Percentiles rank a stretch among this genome's conserved stretches.
phyloP scores from a whole-genome alignment of 2,329 filamentous ascomycete species.

The Zasmidium cellare region DNA sequence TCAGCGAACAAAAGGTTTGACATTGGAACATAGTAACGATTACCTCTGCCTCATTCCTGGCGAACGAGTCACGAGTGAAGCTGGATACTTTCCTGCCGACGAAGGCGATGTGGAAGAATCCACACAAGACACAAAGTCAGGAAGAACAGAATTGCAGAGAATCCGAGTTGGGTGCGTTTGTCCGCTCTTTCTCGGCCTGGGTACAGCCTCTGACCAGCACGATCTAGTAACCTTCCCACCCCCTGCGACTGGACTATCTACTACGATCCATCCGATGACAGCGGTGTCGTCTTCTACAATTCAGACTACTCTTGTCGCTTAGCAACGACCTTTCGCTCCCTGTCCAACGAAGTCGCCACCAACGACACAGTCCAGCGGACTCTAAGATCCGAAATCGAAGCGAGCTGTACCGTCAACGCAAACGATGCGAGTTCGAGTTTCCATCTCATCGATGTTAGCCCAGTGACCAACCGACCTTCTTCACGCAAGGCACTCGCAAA shows the following conservation, averaged over 20 bases:
- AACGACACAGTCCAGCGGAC: not conserved
- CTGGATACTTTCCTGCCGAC: not conserved
- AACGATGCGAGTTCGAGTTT: not conserved
- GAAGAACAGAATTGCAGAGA: too few relatives aligned
- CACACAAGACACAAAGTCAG: too few relatives aligned
- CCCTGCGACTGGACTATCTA: not conserved
- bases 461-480: not conserved
- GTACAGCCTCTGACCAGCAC: not conserved
- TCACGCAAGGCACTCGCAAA: not conserved
- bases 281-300: not conserved
- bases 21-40: not conserved
- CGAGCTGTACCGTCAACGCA: not conserved
- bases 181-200: too few relatives aligned
- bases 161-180: too few relatives aligned
- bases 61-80: not conserved
- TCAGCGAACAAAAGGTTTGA: too few relatives aligned
- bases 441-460: slow-evolving; percentile 1
- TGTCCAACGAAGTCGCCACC: not conserved
- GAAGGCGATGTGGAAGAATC: not conserved
- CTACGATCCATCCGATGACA: not conserved
- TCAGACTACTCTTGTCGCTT: not conserved
- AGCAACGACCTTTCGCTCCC: slow-evolving; percentile 4
- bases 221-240: not conserved
- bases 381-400: not conserved
- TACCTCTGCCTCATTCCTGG: slow-evolving; percentile 1